phyloP scores from a whole-genome alignment of 2,329 filamentous ascomycete species.

The Colletotrichum brevisporum region DNA sequence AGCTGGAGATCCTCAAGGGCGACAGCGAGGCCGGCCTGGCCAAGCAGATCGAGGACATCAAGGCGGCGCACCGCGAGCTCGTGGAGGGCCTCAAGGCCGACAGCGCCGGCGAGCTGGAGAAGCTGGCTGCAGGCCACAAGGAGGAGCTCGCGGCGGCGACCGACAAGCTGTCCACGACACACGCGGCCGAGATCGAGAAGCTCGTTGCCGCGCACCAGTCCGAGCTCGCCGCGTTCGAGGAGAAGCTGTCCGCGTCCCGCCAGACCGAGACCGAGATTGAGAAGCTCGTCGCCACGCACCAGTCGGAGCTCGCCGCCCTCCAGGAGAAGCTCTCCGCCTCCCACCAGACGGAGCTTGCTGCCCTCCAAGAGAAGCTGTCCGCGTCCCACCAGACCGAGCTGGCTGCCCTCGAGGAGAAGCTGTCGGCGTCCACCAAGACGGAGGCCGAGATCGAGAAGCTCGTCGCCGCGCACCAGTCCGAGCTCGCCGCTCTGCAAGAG shows the following conservation, averaged over 20 bases:
- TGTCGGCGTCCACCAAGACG: constrained; percentile 13
- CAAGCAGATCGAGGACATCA: constrained; percentile 58
- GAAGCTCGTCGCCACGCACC: no score
- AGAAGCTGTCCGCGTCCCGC: constrained; percentile 44
- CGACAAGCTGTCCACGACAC: constrained; percentile 51
- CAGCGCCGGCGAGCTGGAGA: constrained; percentile 51
- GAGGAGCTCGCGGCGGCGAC: constrained; percentile 46
- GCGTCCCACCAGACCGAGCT: constrained; percentile 47
- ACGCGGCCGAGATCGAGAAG: constrained; percentile 47
- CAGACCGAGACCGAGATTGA: no score
- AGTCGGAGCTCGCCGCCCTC: constrained; percentile 44
- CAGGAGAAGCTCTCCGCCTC: constrained; percentile 48
- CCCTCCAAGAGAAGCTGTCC: constrained; percentile 56
- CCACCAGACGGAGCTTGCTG: constrained; percentile 49
- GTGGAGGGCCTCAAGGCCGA: constrained; percentile 60
- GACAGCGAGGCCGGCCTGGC: constrained; percentile 57
- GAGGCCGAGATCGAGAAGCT: no score
- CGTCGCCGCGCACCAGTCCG: no score
- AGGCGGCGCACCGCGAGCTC: constrained; percentile 59
- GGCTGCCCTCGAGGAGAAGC: constrained; percentile 54
- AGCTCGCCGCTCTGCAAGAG: constrained; percentile 47
- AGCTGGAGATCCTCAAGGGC: constrained; percentile 60
- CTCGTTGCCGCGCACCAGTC: constrained; percentile 47
- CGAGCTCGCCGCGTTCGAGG: constrained; percentile 56
- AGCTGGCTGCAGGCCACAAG: constrained; percentile 56